Evolutionary conservation across 805 yeast genomes (phyloP).

Genomic region (Debaryomyces castellii): DNA sequence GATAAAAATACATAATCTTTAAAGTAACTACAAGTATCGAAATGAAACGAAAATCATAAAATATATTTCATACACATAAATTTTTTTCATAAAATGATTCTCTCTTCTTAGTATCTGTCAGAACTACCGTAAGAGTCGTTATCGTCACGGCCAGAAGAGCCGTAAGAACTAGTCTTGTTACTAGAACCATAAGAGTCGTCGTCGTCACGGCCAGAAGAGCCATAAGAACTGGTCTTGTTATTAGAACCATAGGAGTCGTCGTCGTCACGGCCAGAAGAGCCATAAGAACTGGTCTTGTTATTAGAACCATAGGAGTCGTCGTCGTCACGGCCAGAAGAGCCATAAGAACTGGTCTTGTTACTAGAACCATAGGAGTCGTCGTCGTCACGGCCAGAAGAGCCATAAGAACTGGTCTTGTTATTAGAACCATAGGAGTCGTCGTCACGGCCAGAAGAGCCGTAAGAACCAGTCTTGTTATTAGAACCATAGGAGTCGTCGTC

Average conservation of each 20-base stretch:
- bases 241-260: conserved; percentile 20
- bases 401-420: conserved; percentile 13
- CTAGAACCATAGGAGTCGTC: conserved; percentile 16
- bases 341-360: no score
- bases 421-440: conserved; percentile 14
- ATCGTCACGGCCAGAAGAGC: conserved; percentile 9
- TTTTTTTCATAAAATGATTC: neutral
- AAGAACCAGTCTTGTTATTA: conserved; percentile 19
- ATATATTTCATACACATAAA: neutral
- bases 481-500: conserved; percentile 16
- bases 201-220: conserved; percentile 7
- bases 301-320: conserved; percentile 16
- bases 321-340: conserved; percentile 9
- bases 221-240: conserved; percentile 20
- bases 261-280: conserved; percentile 10
- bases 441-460: conserved; percentile 15
- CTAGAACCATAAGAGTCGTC: conserved; percentile 19
- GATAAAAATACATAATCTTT: no score
- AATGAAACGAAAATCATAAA: neutral
- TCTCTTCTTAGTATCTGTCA: conserved; percentile 12
- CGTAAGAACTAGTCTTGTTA: conserved; percentile 14
- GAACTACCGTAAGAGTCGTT: conserved; percentile 16
- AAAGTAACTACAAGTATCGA: neutral
- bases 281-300: conserved; percentile 13
- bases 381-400: conserved; percentile 4